These are phyloP conservation scores for Pichia inconspicua DNA, from an alignment of 1,139 yeast genomes.

Conservation along the genomic window DNA sequence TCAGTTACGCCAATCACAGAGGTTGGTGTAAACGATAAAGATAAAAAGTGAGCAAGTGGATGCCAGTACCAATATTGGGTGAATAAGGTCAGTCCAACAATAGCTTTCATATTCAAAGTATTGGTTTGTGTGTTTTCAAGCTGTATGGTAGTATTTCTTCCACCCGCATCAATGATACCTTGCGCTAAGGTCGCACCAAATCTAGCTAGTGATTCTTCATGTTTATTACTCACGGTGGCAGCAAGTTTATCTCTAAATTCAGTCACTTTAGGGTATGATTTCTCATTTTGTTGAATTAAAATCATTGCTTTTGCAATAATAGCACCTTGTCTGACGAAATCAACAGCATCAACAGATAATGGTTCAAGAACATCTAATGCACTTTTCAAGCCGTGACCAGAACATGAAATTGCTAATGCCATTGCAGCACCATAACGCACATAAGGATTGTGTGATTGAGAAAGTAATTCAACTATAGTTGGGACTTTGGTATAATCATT, in stretches of 20 bases:
- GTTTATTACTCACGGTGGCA: constrained; percentile 72
- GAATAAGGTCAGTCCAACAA: constrained; percentile 86
- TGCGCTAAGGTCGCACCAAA: constrained; percentile 97
- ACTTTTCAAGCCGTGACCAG: constrained; percentile 83
- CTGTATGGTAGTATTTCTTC: constrained; percentile 92
- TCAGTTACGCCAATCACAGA: constrained; percentile 79
- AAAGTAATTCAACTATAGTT: constrained; percentile 82
- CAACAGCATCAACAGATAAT: constrained; percentile 87
- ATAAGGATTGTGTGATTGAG: constrained; percentile 95
- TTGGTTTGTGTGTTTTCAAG: constrained; percentile 88
- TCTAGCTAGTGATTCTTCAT: constrained; percentile 94
- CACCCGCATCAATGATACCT: constrained; percentile 98
- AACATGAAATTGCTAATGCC: constrained; percentile 96
- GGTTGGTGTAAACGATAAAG: constrained; percentile 89
- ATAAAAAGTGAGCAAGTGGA: constrained; percentile 89
- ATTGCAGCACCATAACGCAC: constrained; percentile 97
- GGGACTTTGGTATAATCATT: constrained; percentile 94
- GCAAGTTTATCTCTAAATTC: constrained; percentile 69
- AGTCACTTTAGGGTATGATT: constrained; percentile 71
- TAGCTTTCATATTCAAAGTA: constrained; percentile 81
- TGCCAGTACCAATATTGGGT: constrained; percentile 98
- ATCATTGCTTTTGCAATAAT: constrained; percentile 89
- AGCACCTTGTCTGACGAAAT: constrained; percentile 97
- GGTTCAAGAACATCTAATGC: constrained; percentile 93
- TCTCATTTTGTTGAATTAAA: constrained; percentile 87